Conservation (phyloP, 1,139 yeast genomes). For the Lipomyces yarrowii region DNA sequence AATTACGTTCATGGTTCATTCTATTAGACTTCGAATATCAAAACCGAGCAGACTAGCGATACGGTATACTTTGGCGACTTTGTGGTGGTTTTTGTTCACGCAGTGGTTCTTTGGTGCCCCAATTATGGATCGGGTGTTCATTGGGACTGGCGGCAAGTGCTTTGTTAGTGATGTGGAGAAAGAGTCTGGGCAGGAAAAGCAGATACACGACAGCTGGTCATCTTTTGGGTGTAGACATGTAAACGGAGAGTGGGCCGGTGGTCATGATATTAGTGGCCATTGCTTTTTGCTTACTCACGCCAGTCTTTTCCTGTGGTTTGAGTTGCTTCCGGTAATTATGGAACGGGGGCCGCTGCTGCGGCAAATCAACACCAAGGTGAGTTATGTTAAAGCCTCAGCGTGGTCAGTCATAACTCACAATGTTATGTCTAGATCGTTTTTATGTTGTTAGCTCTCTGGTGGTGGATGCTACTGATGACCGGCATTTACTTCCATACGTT, state of each 20-base stretch:
- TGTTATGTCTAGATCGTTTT: slow-evolving; percentile 42
- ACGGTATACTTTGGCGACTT: slow-evolving; percentile 56
- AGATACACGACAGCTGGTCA: slow-evolving; percentile 25
- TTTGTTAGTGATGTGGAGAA: slow-evolving; percentile 34
- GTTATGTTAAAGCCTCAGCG: neutral
- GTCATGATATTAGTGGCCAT: slow-evolving; percentile 97
- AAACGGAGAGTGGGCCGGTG: slow-evolving; percentile 83
- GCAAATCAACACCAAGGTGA: slow-evolving; percentile 22
- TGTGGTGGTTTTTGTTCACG: slow-evolving; percentile 81
- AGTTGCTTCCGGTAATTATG: slow-evolving; percentile 50
- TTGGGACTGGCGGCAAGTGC: slow-evolving; percentile 83
- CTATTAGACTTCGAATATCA: slow-evolving; percentile 27
- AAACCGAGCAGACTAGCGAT: slow-evolving; percentile 30
- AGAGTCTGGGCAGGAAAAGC: slow-evolving; percentile 8
- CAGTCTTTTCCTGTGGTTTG: slow-evolving; percentile 69
- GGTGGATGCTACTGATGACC: slow-evolving; percentile 88
- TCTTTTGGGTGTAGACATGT: slow-evolving; percentile 61
- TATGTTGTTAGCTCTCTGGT: slow-evolving; percentile 62
- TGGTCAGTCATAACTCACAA: neutral
- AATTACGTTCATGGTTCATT: slow-evolving; percentile 42
- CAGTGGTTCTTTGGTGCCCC: slow-evolving; percentile 91
- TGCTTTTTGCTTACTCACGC: slow-evolving; percentile 77
- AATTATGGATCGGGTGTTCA: slow-evolving; percentile 81
- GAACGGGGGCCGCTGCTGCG: slow-evolving; percentile 18
- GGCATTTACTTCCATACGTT: slow-evolving; percentile 82